Percentiles rank a stretch among this genome's conserved stretches.
Evolutionary conservation across 2,329 filamentous ascomycete genomes (phyloP).

Genomic region (Cylindrodendrum hubeiense): DNA sequence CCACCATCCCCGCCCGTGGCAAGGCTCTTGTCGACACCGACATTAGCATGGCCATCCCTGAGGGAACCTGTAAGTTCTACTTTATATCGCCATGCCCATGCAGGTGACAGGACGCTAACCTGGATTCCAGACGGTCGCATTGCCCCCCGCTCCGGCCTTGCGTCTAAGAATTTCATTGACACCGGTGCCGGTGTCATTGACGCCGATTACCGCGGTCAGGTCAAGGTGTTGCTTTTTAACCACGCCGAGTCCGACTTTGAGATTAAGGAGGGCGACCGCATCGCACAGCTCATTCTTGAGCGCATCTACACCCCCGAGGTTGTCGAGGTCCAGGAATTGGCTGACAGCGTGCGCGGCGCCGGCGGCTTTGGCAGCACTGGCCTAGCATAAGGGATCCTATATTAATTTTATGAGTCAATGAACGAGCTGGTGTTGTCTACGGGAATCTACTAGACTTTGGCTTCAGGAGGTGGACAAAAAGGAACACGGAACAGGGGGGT

Average conservation of each 20-base stretch:
- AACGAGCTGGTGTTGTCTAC: neutral
- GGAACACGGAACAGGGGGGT: conserved; percentile 8
- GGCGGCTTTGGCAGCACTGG: conserved; percentile 95
- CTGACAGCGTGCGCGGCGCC: conserved; percentile 89
- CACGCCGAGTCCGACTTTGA: conserved; percentile 84
- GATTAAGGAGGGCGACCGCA: conserved; percentile 86
- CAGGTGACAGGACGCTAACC: neutral
- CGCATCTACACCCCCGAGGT: conserved; percentile 95
- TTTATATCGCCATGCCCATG: neutral
- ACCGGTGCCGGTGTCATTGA: conserved; percentile 97
- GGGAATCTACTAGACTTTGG: conserved; percentile 9
- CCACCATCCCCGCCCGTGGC: conserved; percentile 82
- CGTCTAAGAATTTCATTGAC: conserved; percentile 95
- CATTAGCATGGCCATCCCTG: conserved; percentile 90
- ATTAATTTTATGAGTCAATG: conserved; percentile 31
- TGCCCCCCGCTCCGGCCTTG: conserved; percentile 90
- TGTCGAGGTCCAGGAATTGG: conserved; percentile 87
- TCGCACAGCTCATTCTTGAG: conserved; percentile 95
- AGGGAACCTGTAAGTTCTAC: conserved; percentile 81
- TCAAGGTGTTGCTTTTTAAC: conserved; percentile 97
- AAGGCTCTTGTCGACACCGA: conserved; percentile 92
- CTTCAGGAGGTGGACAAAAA: neutral
- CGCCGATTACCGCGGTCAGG: conserved; percentile 93
- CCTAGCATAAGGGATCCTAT: conserved; percentile 6
- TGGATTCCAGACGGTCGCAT: conserved; percentile 80